Percentiles rank a stretch among this genome's conserved stretches.
phyloP scores from a whole-genome alignment of 2,329 filamentous ascomycete species.

The Colletotrichum sp. region DNA sequence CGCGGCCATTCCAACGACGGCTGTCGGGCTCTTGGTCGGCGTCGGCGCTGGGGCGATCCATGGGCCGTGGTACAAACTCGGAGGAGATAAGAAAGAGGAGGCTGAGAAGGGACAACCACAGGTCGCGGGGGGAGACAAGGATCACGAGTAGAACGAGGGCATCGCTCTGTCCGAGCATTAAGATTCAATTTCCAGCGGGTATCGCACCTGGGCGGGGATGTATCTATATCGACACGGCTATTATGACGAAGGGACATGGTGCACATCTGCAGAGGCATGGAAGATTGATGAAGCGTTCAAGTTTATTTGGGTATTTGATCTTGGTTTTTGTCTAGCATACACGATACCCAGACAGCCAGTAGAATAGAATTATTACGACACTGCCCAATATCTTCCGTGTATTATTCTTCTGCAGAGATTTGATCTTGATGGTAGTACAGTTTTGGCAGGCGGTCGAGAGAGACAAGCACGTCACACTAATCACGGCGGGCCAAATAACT shows the following conservation, averaged over 20 bases:
- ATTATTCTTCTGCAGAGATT: background rate
- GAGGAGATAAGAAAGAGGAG: background rate
- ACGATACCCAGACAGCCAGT: background rate
- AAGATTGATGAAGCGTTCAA: background rate
- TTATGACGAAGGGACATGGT: background rate
- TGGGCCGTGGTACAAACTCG: constrained; percentile 13
- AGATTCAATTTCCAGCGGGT: background rate
- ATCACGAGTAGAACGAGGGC: background rate
- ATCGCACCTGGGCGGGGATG: background rate
- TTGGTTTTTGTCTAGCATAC: background rate
- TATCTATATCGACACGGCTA: background rate
- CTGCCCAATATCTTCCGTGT: background rate
- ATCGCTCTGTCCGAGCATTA: background rate
- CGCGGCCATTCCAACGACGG: constrained; percentile 4
- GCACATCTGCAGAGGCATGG: background rate
- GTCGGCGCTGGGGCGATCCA: constrained; percentile 6
- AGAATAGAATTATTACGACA: background rate
- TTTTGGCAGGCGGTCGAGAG: background rate
- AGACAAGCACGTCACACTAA: background rate
- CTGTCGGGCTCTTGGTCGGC: background rate
- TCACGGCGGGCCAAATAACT: background rate
- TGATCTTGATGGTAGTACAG: background rate
- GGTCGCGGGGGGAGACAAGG: background rate
- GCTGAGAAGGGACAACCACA: background rate
- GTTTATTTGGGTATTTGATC: background rate